Conservation (phyloP, 805 yeast genomes). For the Saccharomyces paradoxus region DNA sequence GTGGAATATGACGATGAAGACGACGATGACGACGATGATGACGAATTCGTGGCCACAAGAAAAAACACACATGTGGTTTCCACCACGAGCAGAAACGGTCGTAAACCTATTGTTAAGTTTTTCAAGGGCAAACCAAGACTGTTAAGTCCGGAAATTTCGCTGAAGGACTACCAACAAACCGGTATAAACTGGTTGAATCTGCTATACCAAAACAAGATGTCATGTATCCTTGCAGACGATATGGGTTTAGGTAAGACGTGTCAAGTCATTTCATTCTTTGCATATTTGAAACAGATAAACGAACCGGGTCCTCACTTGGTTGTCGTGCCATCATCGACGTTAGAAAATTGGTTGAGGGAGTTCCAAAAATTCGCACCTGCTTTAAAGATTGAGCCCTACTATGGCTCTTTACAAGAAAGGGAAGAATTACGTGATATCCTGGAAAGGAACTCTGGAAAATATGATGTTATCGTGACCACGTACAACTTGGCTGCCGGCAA, state of each 20-base stretch:
- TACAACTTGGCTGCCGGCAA: slow-evolving; percentile 86
- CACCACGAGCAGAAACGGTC: slow-evolving; percentile 5
- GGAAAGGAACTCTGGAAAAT: slow-evolving; percentile 42
- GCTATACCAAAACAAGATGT: slow-evolving; percentile 66
- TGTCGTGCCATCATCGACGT: slow-evolving; percentile 92
- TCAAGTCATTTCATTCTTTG: slow-evolving; percentile 88
- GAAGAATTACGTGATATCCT: slow-evolving; percentile 72
- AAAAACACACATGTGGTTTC: slow-evolving; percentile 21
- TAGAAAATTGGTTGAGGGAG: slow-evolving; percentile 96
- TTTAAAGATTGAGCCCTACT: slow-evolving; percentile 80
- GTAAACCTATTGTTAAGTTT: slow-evolving; percentile 31
- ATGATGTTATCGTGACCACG: slow-evolving; percentile 90
- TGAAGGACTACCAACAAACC: slow-evolving; percentile 91
- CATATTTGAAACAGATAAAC: slow-evolving; percentile 61
- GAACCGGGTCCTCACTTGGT: slow-evolving; percentile 78
- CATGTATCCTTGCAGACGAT: slow-evolving; percentile 95
- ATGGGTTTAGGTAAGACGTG: slow-evolving; percentile 98
- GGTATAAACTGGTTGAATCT: slow-evolving; percentile 90
- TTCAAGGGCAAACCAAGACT: slow-evolving; percentile 66
- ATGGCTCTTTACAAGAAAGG: slow-evolving; percentile 81
- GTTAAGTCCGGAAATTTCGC: slow-evolving; percentile 51
- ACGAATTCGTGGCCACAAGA: slow-evolving; percentile 10
- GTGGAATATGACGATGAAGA: slow-evolving; percentile 25
- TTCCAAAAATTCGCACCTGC: slow-evolving; percentile 81
- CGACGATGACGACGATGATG: slow-evolving; percentile 15